Percentiles rank a stretch among this genome's conserved stretches.
Evolutionary conservation across 2,329 filamentous ascomycete genomes (phyloP).

Genomic region (Coniella vitis): DNA sequence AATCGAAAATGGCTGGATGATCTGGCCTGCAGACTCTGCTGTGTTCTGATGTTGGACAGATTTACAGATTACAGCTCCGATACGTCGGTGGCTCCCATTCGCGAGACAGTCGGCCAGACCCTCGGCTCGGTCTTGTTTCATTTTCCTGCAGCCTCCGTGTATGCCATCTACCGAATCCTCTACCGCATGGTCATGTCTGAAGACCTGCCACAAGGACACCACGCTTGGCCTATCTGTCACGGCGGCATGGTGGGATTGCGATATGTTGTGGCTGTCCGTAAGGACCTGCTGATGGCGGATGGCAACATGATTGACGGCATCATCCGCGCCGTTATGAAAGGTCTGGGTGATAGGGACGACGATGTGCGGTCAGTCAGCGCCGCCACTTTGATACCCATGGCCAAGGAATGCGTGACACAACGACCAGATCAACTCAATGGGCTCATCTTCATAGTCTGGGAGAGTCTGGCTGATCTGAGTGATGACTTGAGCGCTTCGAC

Average conservation of each 20-base stretch:
- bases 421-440: constrained; percentile 70
- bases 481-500: constrained; percentile 97
- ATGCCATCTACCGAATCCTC: constrained; percentile 76
- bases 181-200: constrained; percentile 89
- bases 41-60: constrained; percentile 92
- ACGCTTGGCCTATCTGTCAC: constrained; percentile 91
- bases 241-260: constrained; percentile 95
- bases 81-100: constrained; percentile 90
- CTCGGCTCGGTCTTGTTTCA: constrained; percentile 84
- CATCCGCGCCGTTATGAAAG: constrained; percentile 88
- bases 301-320: constrained; percentile 86
- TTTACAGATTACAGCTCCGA: constrained; percentile 98
- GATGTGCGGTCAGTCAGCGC: constrained; percentile 96
- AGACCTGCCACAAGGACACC: constrained; percentile 64
- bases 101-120: constrained; percentile 91
- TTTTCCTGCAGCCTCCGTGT: constrained; percentile 70
- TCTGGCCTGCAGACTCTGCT: constrained; percentile 87
- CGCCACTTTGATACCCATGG: constrained; percentile 93
- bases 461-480: constrained; percentile 91
- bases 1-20: constrained; percentile 91
- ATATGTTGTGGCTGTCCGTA: constrained; percentile 91
- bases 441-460: constrained; percentile 93
- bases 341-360: constrained; percentile 82
- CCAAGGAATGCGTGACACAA: constrained; percentile 85
- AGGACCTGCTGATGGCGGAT: constrained; percentile 81